Evolutionary conservation across 2,329 filamentous ascomycete genomes (phyloP), one percentile per base, ranked within the genome.

Genomic region (Cercospora sojina): DNA sequence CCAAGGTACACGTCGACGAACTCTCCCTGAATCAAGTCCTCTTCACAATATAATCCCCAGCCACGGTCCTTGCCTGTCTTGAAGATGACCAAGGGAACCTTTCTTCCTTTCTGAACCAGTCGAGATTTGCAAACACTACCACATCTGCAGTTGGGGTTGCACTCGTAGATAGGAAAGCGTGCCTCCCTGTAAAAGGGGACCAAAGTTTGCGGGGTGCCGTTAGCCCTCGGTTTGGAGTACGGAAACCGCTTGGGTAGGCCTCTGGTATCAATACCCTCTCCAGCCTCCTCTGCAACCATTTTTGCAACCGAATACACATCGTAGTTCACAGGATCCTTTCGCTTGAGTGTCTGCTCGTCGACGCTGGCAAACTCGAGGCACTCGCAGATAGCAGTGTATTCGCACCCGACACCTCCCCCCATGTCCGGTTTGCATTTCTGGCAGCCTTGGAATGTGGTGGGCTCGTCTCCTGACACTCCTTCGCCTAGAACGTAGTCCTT

Each of bases 1-100:
- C 92, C 91, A 7, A 93, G 83, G 74, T 95, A 96, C 7, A 85
- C 86, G 75, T 94, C 92, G 47, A 96, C 87, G 72, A 93, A 95
- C 70, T 93, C 90, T 2, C 92, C 92, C 69, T 84, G 83, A 63
- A 85, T 84, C 2, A 96, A 85, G 20, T 87, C 81, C 2, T 88
- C 82, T 3, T 84, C 84, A 67, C 88, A 89, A 7, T 87, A 84
- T 0, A 96, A 85, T 32, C 89, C 92, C 92, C 91, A 96, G 35
- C 92, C 92, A 55, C 91, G 86, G 31, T 56, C 49, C n/a, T 88
- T 83, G 1, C 75, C 71, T 0, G 92, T 94, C 62, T 88, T 87
- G 77, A 95, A 95, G 18, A 96, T 91, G 72, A 93, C 87, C 1
- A 96, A 80, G 1, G 88, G 85, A 0, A 95, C 82, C 55, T 84